Evolutionary conservation across 805 yeast genomes (phyloP), one percentile per base, ranked within the genome.

Genomic region (Lipomyces anomalus): DNA sequence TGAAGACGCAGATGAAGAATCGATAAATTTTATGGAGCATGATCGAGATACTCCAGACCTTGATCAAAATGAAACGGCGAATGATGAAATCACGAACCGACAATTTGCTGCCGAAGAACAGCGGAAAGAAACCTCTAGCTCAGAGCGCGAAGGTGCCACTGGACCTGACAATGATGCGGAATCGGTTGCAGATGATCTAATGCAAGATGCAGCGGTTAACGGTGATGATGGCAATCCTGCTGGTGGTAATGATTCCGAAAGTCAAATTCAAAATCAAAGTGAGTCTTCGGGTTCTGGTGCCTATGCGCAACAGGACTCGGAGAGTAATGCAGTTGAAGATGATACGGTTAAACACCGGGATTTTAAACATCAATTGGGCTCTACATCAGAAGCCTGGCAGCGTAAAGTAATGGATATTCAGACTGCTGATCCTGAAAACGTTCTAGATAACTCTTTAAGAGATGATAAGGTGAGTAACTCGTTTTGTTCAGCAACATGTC

Each of bases 381-480:
- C 89, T 64, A 78, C 95, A 1, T 62, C 89, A 67, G 85, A 90
- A 57, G 95, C 89, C 60, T 90, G 84, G 67, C 94, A 90, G 61
- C 83, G 86, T 61, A 82, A 95, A 57, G 80, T 84, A 52, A 87
- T 85, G 62, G 96, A 88, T 57, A 90, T 92, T 50, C 72, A 80
- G 54, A 89, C 85, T 53, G 78, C 84, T 9, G 47, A 38, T 13
- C 38, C 17, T 17, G 46, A 38, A 1, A 24, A 36, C 24, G 23
- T 9, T 17, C n/a, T 13, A 40, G 39, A 20, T 41, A 33, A 16
- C 7, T 22, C n/a, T 21, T 28, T 22, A 44, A 28, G 44, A 38
- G 43, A 46, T 16, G 44, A 40, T 24, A 22, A 34, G 13, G 48
- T 41, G 17, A 6, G 22, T 40, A 11, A 28, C 4, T 22, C 13